Evolutionary conservation across 1,284 basidiomycete genomes (phyloP), one percentile per base, ranked within the genome.

Genomic region (Pascua guehoae): DNA sequence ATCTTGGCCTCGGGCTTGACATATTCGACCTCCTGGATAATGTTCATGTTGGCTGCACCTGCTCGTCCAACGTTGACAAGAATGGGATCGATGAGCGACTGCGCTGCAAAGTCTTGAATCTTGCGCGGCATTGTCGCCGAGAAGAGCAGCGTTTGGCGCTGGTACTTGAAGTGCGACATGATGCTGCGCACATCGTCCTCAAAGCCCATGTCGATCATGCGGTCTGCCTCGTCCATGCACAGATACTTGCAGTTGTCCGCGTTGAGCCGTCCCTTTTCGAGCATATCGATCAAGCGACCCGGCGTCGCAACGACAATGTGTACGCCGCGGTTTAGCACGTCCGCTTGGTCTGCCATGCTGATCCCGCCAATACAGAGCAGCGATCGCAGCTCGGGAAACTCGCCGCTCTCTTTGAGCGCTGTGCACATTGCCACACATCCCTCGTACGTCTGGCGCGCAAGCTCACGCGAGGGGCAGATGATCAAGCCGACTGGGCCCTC

Each of bases 1-100:
- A 98, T 98, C 79, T 98, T 98, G 0, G 95, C 94, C 76, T 98
- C 96, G 70, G 95, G 92, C 77, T 98, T 97, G 65, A 99, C 96
- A 68, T 96, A 98, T 77, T 99, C 96, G 18, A 98, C 92, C 49
- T 97, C 90, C 54, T 98, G 96, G 44, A 98, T 82, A 12, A 99
- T 91, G 71, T 98, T 94, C 74, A 98, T 79, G 74, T 94, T 96
- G 41, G 96, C 96, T 11, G 96, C 96, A 71, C 96, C 96, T 1
- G 96, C 95, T 70, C 96, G 88, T 40, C 96, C 96, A 44, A 98
- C 95, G 71, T 99, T 98, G 66, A 99, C 92, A 17, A 98, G 81
- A 12, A 99, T 83, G 0, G 96, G 96, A 64, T 86, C 84, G 61
- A 97, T 89, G 15, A 99, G 82, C 0, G 93, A 95, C 70, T 94